phyloP scores from a whole-genome alignment of 208 protist species.

The Trypanosomatidae sp. region DNA sequence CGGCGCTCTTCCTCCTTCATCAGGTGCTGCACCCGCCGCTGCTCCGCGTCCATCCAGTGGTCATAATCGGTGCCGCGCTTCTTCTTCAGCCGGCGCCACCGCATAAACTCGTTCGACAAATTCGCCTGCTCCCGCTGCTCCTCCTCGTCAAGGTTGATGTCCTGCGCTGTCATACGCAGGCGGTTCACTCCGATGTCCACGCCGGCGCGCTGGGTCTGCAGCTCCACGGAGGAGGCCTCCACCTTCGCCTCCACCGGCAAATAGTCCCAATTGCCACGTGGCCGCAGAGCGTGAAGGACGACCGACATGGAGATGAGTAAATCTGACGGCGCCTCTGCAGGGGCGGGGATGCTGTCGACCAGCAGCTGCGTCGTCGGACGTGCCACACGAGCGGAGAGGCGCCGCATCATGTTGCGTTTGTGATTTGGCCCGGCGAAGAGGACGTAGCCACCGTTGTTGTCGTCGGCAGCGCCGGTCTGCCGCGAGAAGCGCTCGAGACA shows the following conservation, averaged over 20 bases:
- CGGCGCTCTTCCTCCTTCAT: conserved; percentile 30
- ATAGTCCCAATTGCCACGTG: conserved; percentile 85
- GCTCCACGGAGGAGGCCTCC: conserved; percentile 29
- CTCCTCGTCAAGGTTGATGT: conserved; percentile 80
- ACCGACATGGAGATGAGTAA: conserved; percentile 67
- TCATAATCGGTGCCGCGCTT: conserved; percentile 68
- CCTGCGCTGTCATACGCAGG: conserved; percentile 40
- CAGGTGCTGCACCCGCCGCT: conserved; percentile 54
- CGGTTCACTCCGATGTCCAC: conserved; percentile 82
- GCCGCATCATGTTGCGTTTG: conserved; percentile 69
- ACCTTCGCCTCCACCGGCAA: conserved; percentile 41
- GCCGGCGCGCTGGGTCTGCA: conserved; percentile 48
- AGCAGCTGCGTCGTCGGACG: conserved; percentile 61
- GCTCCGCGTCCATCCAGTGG: conserved; percentile 82
- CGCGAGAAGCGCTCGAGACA: conserved; percentile 56
- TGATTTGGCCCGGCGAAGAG: conserved; percentile 85
- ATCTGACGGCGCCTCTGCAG: conserved; percentile 37
- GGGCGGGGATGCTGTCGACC: conserved; percentile 46
- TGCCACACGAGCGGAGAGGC: conserved; percentile 38
- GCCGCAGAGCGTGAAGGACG: conserved; percentile 70
- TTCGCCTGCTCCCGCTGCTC: conserved; percentile 62
- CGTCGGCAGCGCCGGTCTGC: conserved; percentile 4
- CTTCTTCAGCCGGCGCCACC: conserved; percentile 57
- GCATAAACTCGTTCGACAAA: conserved; percentile 63
- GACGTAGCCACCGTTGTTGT: conserved; percentile 51